Conservation (phyloP, 805 yeast genomes). For the Saccharomycopsis sp. region DNA sequence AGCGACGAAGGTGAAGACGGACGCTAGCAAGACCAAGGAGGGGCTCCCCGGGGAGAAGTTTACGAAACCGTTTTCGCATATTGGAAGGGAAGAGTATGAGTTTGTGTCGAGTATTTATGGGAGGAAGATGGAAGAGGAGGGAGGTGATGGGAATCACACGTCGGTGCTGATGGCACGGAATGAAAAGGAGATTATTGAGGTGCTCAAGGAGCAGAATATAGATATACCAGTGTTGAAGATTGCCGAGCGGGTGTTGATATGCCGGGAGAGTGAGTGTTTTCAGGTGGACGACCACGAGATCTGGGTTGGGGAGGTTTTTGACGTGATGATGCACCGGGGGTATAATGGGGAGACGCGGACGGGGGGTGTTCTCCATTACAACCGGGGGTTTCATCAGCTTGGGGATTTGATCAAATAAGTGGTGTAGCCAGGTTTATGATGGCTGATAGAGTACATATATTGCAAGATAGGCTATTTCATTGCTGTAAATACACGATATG, state of each 20-base stretch:
- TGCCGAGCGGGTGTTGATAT: constrained; percentile 56
- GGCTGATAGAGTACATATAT: too few relatives aligned
- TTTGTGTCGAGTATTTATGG: neutral
- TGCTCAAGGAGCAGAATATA: constrained; percentile 8
- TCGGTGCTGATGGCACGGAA: neutral
- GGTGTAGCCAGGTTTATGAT: too few relatives aligned
- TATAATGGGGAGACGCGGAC: constrained; percentile 30
- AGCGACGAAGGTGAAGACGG: constrained; percentile 21
- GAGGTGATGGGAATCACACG: neutral
- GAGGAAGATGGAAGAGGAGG: neutral
- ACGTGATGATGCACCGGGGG: constrained; percentile 33
- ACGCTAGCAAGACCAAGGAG: too few relatives aligned
- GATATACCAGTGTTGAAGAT: constrained; percentile 50
- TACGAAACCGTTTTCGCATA: constrained; percentile 2
- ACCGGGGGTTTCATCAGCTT: constrained; percentile 52
- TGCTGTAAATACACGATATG: too few relatives aligned
- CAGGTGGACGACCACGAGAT: constrained; percentile 80
- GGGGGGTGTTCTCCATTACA: constrained; percentile 64
- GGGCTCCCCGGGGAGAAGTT: neutral
- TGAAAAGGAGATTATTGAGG: neutral
- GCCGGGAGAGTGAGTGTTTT: constrained; percentile 47
- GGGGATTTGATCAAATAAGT: constrained; percentile 26
- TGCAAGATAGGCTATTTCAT: too few relatives aligned
- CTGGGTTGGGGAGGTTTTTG: constrained; percentile 76
- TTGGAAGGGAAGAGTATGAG: neutral